Base-by-base conservation (phyloP, 441 rosid genomes). In the Syzygium malaccense region DNA sequence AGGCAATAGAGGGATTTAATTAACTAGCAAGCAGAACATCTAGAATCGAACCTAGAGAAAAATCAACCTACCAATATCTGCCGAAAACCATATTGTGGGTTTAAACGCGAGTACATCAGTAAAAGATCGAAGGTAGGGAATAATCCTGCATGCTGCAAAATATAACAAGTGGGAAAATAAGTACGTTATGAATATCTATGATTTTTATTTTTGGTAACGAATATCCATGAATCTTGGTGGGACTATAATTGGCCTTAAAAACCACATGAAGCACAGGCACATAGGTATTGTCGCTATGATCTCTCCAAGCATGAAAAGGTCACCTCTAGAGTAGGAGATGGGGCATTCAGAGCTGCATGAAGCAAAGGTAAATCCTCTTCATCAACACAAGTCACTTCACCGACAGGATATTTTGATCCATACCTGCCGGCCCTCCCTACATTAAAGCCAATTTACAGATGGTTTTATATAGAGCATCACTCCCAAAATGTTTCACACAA, bases 361-460 rank as follows among this genome's bases (percentile, higher is more conserved):
- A 97, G 99, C 92, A 98, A 92, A 54, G 96, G 95, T 87, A 97
- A 94, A 92, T 98, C 98, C 48, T 89, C 92, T 87, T 88, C 91
- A 87, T 91, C 64, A 87, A 96, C 93, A 92, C 99, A 98, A 86
- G 99, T 97, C 89, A 98, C 99, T 92, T 98, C 96, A 66, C 99
- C 99, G 28, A 91, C 91, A 85, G 98, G 98, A 91, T 93, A 98
- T 85, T 96, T 95, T 88, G 99, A 98, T 58, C 96, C 95, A 88
- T 95, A 98, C 92, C 99, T 92, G 86, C 99, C 99, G 60, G 98
- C 98, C 93, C 99, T 94, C 90, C 99, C 99, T 96, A 86, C 83
- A 66, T 84, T 14, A 56, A 83, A 79, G 86, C 85, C 75, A 89
- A 79, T 53, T 87, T 68, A 55, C 55, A 83, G 89, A 78, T 26